Base-by-base conservation (phyloP, 345 rosid species). In the Arabis alpina region DNA sequence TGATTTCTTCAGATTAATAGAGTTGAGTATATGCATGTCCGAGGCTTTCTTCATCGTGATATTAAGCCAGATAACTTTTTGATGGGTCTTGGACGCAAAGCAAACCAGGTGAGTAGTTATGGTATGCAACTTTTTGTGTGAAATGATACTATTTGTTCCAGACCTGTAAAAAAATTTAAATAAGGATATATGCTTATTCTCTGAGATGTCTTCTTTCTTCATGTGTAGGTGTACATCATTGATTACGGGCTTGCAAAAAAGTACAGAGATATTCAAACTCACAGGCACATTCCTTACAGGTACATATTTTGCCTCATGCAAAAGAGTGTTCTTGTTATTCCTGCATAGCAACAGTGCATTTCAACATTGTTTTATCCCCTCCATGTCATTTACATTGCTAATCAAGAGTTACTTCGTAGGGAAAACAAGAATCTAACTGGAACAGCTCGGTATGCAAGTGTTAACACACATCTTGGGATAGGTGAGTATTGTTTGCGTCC, bases 391-490 rank as follows among this genome's bases (percentile, higher is more conserved):
- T 52, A 58, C 48, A 59, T 66, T 62, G 45, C 70, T 75, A 69
- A 75, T 55, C 10, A 2, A 30, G 55, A 47, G 10, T 74, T 73
- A 36, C 58, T 54, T 64, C 48, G 41, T 78, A 90, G 99, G 81
- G 99, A 94, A 83, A 94, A 92, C 82, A 94, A 92, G 82, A 89
- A 92, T 77, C 96, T 92, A 40, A 89, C 97, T 12, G 98, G 97
- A 75, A 90, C 96, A 43, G 97, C 99, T 62, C 87, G 93, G 50
- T 94, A 92, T 83, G 98, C 98, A 65, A 91, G 99, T 84, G 92
- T 91, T 56, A 94, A 94, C 70, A 91, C 99, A 76, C 99, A 94
- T 83, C 98, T 87, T 67, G 97, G 98, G 77, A 88, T 94, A 78
- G 99, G 99, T 89, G 52, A 80, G 87, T 82, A 41, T 50, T 50